Conservation (phyloP, 1,139 yeast genomes). For the Suhomyces chickasaworum region DNA sequence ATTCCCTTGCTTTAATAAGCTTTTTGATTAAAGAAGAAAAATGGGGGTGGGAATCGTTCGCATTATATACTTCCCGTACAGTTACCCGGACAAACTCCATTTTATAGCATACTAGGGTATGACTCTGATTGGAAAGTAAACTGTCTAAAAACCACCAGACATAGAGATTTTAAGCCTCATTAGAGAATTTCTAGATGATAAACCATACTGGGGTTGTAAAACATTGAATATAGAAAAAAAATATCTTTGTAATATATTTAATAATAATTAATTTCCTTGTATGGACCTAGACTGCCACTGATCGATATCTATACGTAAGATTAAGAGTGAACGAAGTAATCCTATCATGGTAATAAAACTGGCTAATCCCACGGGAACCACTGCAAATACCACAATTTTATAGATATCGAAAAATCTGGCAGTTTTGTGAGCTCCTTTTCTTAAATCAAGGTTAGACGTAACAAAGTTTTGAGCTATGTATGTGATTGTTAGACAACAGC, state of each 20-base stretch:
- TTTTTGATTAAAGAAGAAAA: constrained; percentile 56
- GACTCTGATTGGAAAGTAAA: no score
- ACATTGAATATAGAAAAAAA: no score
- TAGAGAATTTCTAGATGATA: no score
- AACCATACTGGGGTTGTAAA: no score
- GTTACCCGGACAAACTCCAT: constrained; percentile 13
- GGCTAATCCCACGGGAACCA: constrained; percentile 94
- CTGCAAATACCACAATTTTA: constrained; percentile 92
- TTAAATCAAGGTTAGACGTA: constrained; percentile 75
- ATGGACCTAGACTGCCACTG: constrained; percentile 14
- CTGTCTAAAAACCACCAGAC: no score
- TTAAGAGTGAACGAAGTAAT: constrained; percentile 69
- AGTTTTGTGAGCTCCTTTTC: constrained; percentile 34
- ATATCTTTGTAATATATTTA: not conserved
- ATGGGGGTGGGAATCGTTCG: constrained; percentile 6
- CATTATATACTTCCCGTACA: constrained; percentile 12
- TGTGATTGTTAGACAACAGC: constrained; percentile 80
- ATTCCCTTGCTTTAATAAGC: constrained; percentile 53
- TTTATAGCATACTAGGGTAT: not conserved
- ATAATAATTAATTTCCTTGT: not conserved
- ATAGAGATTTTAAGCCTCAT: no score
- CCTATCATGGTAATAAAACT: constrained; percentile 92
- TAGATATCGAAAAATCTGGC: constrained; percentile 75
- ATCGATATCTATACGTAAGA: constrained; percentile 72
- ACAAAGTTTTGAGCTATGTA: constrained; percentile 87